Percentiles rank a stretch among this genome's conserved stretches.
These are phyloP conservation scores for Pseudozyma sp. DNA, from an alignment of 1,284 basidiomycete genomes.

Conservation along the genomic window DNA sequence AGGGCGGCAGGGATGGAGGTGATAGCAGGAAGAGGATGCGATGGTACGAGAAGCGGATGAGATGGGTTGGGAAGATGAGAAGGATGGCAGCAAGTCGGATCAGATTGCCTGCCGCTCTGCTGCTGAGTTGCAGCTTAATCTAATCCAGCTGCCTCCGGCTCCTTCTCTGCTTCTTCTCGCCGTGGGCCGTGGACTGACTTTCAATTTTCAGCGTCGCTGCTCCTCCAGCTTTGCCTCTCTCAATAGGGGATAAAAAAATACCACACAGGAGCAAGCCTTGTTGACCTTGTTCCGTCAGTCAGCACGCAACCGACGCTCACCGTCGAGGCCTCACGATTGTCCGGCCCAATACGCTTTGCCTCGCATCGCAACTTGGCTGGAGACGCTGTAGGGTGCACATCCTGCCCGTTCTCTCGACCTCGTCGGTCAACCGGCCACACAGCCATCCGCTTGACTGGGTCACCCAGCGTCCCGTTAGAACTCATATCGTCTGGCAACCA, in stretches of 20 bases:
- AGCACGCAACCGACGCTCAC: no score
- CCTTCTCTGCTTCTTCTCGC: no score
- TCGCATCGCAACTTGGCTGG: not conserved
- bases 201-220: no score
- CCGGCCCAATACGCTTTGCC: not conserved
- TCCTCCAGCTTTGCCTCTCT: no score
- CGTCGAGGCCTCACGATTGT: no score
- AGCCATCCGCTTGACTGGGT: not conserved
- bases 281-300: no score
- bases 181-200: no score
- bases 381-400: no score
- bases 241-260: no score
- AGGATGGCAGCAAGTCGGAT: not conserved
- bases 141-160: not conserved
- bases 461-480: no score
- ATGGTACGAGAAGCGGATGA: not conserved
- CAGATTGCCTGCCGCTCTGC: not conserved
- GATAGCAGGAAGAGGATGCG: conserved; percentile 4
- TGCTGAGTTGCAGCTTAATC: conserved; percentile 1
- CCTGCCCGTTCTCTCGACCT: not conserved
- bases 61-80: not conserved
- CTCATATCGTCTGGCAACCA: not conserved
- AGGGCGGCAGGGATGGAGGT: not conserved
- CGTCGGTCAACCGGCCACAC: not conserved
- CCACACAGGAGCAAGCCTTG: no score